Percentiles rank a stretch among this genome's conserved stretches.
These are phyloP conservation scores for Wakefieldia striispora DNA, from an alignment of 768 basidiomycete species.

Conservation along the genomic window DNA sequence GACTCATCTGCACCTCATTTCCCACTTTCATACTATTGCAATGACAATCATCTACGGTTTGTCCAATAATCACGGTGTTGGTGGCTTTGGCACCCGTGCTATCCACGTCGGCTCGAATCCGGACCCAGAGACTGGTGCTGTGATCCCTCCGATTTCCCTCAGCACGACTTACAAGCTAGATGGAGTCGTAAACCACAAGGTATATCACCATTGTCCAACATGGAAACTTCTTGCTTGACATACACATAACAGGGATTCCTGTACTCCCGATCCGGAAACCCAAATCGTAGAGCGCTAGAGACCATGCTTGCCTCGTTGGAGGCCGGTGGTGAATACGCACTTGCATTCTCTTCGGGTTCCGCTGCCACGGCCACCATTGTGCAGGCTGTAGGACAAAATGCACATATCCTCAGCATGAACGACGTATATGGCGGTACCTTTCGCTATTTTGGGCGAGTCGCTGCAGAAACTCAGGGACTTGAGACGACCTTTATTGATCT, in stretches of 20 bases:
- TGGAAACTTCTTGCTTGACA: background rate
- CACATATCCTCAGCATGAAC: constrained; percentile 85
- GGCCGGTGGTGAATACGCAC: constrained; percentile 57
- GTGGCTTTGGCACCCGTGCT: constrained; percentile 77
- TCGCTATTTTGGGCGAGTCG: constrained; percentile 75
- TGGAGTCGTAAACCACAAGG: constrained; percentile 73
- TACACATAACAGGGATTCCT: constrained; percentile 73
- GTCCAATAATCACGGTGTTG: constrained; percentile 15
- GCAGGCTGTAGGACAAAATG: constrained; percentile 69
- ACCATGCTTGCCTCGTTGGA: constrained; percentile 76
- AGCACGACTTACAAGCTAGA: constrained; percentile 92
- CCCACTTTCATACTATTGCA: background rate
- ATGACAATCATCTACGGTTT: constrained; percentile 23
- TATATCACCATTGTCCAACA: constrained; percentile 19
- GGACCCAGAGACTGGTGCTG: constrained; percentile 69
- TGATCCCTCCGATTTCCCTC: constrained; percentile 83
- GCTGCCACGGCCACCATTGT: constrained; percentile 83
- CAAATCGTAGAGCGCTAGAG: constrained; percentile 82
- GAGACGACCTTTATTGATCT: constrained; percentile 81
- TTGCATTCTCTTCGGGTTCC: constrained; percentile 85
- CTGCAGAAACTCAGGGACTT: constrained; percentile 57
- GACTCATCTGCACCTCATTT: background rate
- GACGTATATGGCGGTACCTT: constrained; percentile 95
- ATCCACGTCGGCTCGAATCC: constrained; percentile 89
- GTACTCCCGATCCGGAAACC: constrained; percentile 88